phyloP scores from a whole-genome alignment of 176 grass and related monocot genomes.

The Ensete ventricosum region DNA sequence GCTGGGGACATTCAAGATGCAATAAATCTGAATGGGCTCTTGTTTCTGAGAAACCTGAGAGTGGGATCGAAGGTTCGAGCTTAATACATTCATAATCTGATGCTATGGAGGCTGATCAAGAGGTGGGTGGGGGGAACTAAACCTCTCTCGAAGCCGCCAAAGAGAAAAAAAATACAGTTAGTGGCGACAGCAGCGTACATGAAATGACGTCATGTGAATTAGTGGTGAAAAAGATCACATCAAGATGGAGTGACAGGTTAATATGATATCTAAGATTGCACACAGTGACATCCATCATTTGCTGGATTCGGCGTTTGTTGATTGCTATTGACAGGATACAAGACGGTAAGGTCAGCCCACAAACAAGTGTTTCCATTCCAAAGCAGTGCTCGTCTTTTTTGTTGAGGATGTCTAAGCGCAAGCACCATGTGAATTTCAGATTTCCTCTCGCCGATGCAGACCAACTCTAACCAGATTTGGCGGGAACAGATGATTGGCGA shows the following conservation, averaged over 20 bases:
- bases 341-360: not conserved
- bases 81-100: not conserved
- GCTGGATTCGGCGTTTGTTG: not conserved
- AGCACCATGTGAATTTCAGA: not conserved
- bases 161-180: not conserved
- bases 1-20: slow-evolving; percentile 41
- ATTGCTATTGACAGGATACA: not conserved
- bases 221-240: not conserved
- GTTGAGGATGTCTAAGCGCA: not conserved
- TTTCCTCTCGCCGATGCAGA: not conserved
- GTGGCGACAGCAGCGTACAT: not conserved
- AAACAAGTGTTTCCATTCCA: too few relatives aligned
- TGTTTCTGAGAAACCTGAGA: slow-evolving; percentile 58
- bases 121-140: not conserved
- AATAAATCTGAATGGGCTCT: slow-evolving; percentile 31
- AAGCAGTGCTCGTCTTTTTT: too few relatives aligned
- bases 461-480: not conserved
- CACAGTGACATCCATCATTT: not conserved
- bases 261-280: not conserved
- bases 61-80: slow-evolving; percentile 35
- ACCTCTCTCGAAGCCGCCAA: not conserved
- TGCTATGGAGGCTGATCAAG: not conserved
- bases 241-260: not conserved
- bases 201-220: not conserved
- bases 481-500: not conserved